Base-by-base conservation (phyloP, 2,329 filamentous ascomycete genomes). In the Tolypocladium capitatum region DNA sequence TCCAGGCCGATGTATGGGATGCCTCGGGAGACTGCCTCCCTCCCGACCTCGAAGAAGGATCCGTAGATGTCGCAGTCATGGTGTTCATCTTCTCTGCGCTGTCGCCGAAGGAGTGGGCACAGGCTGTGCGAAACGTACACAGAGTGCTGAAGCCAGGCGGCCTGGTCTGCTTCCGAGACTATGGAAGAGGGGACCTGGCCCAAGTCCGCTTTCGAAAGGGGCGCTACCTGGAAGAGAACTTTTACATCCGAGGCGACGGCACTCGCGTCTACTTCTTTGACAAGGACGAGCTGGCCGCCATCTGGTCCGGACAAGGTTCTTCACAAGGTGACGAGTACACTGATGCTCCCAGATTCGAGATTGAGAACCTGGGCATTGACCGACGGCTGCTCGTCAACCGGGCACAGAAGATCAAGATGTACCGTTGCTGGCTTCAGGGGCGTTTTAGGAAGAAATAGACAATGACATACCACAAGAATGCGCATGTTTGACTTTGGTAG, bases 191-290 rank as follows among this genome's bases (percentile, higher is more conserved):
- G 32, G 92, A 98, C 66, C 73, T 98, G 52, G 91, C 92, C 18
- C 92, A 98, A 71, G 92, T 98, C 51, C 79, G 92, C 50, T 97
- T 98, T 71, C 94, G 92, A 69, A 96, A 95, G 69, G 88, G 88
- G 13, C 77, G 92, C 36, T 97, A 91, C 60, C 75, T 98, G 61
- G 86, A 89, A 48, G 92, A 97, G 66, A 98, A 97, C 61, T 98
- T 98, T 59, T 98, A 98, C 63, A 86, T 96, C 41, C 75, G 92
- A 32, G 92, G 92, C 2, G 92, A 98, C 64, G 92, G 92, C 2
- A 98, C 92, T 4, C 78, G 92, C 7, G 92, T 98, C 0, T 98
- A 97, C 66, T 98, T 98, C 66, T 98, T 98, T 60, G 91, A 96
- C 49, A 75, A 81, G 63, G 82, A 90, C 32, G 84, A 98, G 68